Conservation (phyloP, 2,329 filamentous ascomycete genomes). For the Penicillium glabrum region DNA sequence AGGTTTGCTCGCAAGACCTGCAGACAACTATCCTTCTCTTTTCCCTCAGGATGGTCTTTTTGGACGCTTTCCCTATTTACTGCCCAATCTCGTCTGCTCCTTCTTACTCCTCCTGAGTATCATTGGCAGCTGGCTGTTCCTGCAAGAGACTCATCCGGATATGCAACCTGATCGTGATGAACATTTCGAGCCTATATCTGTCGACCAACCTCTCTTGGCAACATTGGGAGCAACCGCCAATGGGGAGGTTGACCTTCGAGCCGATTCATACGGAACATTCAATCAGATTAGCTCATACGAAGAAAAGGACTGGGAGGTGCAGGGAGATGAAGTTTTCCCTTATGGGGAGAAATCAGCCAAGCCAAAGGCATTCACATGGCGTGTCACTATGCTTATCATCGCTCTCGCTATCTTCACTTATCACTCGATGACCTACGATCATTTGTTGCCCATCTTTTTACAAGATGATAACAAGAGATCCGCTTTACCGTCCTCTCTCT, state of each 20-base stretch:
- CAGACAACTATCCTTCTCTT: conserved; percentile 67
- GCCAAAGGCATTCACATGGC: conserved; percentile 57
- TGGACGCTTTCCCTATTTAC: conserved; percentile 76
- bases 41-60: conserved; percentile 72
- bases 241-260: conserved; percentile 69
- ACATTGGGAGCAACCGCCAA: conserved; percentile 73
- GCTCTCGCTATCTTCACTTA: conserved; percentile 89
- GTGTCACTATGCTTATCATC: conserved; percentile 73
- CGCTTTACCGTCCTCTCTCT: conserved; percentile 39
- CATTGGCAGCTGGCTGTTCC: conserved; percentile 72
- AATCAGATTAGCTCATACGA: conserved; percentile 56
- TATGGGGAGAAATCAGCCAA: conserved; percentile 38
- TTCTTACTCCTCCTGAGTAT: conserved; percentile 75
- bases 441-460: conserved; percentile 87
- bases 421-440: conserved; percentile 93
- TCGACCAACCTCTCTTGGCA: conserved; percentile 72
- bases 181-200: conserved; percentile 45
- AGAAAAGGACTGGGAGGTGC: conserved; percentile 54
- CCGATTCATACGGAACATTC: conserved; percentile 80
- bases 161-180: conserved; percentile 58
- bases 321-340: conserved; percentile 46
- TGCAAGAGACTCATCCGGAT: conserved; percentile 88
- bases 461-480: conserved; percentile 61
- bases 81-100: conserved; percentile 86
- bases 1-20: conserved; percentile 79